phyloP scores from a whole-genome alignment of 1,284 basidiomycete species.

The Cryptococcus amylolentus region DNA sequence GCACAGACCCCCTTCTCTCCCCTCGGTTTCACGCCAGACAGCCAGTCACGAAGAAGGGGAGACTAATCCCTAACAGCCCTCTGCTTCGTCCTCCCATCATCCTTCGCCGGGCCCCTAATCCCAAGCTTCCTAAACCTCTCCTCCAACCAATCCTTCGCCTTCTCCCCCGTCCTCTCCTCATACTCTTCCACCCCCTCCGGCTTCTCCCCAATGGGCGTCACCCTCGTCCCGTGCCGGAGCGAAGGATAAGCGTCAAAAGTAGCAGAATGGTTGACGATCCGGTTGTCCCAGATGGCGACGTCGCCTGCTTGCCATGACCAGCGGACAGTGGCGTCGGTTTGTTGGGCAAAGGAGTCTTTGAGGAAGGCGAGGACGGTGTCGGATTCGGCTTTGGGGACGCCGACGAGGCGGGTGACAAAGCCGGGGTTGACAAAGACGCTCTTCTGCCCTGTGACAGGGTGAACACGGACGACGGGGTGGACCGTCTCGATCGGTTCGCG shows the following conservation, averaged over 20 bases:
- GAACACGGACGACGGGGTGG: slow-evolving; percentile 52
- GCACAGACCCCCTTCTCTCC: too few relatives aligned
- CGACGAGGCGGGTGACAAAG: slow-evolving; percentile 62
- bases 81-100: slow-evolving; percentile 36
- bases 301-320: slow-evolving; percentile 46
- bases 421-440: slow-evolving; percentile 51
- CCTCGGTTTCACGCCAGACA: too few relatives aligned
- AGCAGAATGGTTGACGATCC: slow-evolving; percentile 66
- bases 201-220: slow-evolving; percentile 74
- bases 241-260: slow-evolving; percentile 52
- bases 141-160: slow-evolving; percentile 46
- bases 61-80: slow-evolving; percentile 45
- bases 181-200: slow-evolving; percentile 72
- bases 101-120: slow-evolving; percentile 31
- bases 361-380: slow-evolving; percentile 67
- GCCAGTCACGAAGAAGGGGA: background rate
- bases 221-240: slow-evolving; percentile 69
- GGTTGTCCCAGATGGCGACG: slow-evolving; percentile 49
- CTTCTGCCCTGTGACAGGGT: slow-evolving; percentile 47
- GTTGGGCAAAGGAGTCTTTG: slow-evolving; percentile 61
- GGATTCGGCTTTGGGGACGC: slow-evolving; percentile 72
- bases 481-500: slow-evolving; percentile 67
- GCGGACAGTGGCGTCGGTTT: slow-evolving; percentile 39
- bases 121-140: slow-evolving; percentile 41
- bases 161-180: slow-evolving; percentile 53